Evolutionary conservation across 1,139 yeast genomes (phyloP).

Genomic region (Pichia sp.): DNA sequence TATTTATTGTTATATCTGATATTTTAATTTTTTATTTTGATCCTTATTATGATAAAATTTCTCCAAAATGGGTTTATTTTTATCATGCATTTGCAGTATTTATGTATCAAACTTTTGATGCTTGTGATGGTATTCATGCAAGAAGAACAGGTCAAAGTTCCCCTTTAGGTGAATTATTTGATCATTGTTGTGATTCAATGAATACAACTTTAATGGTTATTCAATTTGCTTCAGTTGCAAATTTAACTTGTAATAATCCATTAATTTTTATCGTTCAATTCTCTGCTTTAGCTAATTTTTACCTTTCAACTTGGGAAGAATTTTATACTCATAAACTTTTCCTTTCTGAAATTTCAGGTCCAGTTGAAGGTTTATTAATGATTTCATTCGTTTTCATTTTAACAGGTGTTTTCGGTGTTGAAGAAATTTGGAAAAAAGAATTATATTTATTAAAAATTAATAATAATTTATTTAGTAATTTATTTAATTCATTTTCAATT

Average conservation of each 20-base stretch:
- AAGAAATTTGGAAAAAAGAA: slow-evolving; percentile 46
- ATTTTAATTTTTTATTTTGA: slow-evolving; percentile 64
- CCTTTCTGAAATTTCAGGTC: slow-evolving; percentile 80
- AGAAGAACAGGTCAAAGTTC: slow-evolving; percentile 89
- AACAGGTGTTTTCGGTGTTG: slow-evolving; percentile 69
- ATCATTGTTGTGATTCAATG: slow-evolving; percentile 88
- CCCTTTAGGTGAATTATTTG: slow-evolving; percentile 90
- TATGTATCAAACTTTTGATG: slow-evolving; percentile 92
- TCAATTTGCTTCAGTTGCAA: slow-evolving; percentile 66
- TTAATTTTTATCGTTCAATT: slow-evolving; percentile 63
- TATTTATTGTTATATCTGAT: slow-evolving; percentile 62
- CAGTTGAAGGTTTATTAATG: slow-evolving; percentile 87
- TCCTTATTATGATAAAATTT: slow-evolving; percentile 52
- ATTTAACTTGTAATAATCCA: slow-evolving; percentile 60
- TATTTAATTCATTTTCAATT: too few species aligned
- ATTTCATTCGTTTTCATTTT: slow-evolving; percentile 47
- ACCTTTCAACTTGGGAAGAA: slow-evolving; percentile 93
- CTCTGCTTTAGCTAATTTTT: slow-evolving; percentile 74
- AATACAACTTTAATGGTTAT: slow-evolving; percentile 78
- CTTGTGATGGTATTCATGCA: slow-evolving; percentile 95
- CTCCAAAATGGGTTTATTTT: slow-evolving; percentile 80
- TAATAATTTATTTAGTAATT: too few species aligned
- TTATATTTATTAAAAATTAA: slow-evolving; percentile 32
- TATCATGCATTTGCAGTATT: slow-evolving; percentile 80
- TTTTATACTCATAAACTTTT: slow-evolving; percentile 83